phyloP scores from a whole-genome alignment of 352 stramenopile genomes.

The Pythium aquatile region DNA sequence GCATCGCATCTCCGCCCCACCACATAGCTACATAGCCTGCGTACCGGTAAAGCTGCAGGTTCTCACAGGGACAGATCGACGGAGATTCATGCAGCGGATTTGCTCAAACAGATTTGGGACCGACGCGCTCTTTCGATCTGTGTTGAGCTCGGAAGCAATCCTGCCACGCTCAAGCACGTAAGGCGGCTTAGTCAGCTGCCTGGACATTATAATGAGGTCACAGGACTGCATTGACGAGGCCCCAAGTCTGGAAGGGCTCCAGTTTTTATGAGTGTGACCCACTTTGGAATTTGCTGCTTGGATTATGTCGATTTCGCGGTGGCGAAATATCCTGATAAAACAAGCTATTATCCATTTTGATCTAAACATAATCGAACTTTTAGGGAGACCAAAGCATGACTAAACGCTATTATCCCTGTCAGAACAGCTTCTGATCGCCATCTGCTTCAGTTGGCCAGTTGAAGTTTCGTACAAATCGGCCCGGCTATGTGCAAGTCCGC shows the following conservation, averaged over 20 bases:
- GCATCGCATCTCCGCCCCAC: background rate
- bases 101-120: no score
- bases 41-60: no score
- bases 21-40: background rate
- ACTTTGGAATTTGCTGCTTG: background rate
- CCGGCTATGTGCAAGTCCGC: background rate
- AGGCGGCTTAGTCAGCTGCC: no score
- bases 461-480: background rate
- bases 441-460: conserved; percentile 3
- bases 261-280: background rate
- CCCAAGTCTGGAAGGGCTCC: no score
- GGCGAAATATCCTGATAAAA: background rate
- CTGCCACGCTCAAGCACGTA: no score
- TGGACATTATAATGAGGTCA: no score
- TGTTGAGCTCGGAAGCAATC: no score
- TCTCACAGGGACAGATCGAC: no score
- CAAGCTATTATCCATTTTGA: background rate
- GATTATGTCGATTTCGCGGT: background rate
- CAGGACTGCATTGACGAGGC: no score
- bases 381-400: background rate
- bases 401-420: conserved; percentile 1
- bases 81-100: no score
- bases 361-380: background rate
- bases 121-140: no score
- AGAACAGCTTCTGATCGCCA: background rate